Percentiles rank a stretch among this genome's conserved stretches.
Conservation (phyloP, 768 basidiomycete genomes). For the Amanita jacksonii region DNA sequence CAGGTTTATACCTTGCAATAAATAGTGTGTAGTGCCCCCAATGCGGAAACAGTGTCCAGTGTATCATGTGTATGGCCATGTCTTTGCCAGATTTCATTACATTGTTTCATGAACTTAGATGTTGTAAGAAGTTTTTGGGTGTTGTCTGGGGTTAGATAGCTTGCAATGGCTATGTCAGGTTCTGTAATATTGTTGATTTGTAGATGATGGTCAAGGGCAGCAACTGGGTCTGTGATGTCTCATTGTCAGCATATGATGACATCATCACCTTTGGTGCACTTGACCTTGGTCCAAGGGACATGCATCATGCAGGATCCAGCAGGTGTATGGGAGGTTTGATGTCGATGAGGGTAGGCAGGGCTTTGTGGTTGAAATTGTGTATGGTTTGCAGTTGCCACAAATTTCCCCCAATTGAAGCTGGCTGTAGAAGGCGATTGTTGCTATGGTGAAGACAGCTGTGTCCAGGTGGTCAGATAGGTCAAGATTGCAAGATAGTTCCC, state of each 20-base stretch:
- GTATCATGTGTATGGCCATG: neutral
- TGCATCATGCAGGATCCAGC: slow-evolving; percentile 11
- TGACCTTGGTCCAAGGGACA: slow-evolving; percentile 30
- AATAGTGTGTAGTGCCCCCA: slow-evolving; percentile 15
- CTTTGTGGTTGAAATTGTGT: too few species aligned
- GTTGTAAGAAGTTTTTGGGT: slow-evolving; percentile 1
- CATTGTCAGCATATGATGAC: slow-evolving; percentile 16
- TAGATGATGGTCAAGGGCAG: slow-evolving; percentile 18
- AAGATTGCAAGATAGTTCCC: too few species aligned
- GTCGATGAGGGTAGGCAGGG: too few species aligned
- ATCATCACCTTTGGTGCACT: slow-evolving; percentile 16
- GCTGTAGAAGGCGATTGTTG: slow-evolving; percentile 24
- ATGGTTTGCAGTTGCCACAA: slow-evolving; percentile 6
- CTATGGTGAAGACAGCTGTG: slow-evolving; percentile 23
- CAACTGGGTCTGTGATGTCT: slow-evolving; percentile 9
- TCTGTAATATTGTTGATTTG: slow-evolving; percentile 4
- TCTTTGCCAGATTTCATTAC: slow-evolving; percentile 10
- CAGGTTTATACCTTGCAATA: slow-evolving; percentile 15
- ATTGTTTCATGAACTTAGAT: slow-evolving; percentile 2
- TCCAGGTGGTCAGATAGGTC: slow-evolving; percentile 13
- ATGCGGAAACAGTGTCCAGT: slow-evolving; percentile 18
- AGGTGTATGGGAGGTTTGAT: neutral
- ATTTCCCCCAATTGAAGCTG: slow-evolving; percentile 23
- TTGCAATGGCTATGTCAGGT: slow-evolving; percentile 2
- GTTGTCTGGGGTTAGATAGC: neutral